These are phyloP conservation scores for Oldenlandia corymbosa DNA, from an alignment of 257 asterid species.

Conservation along the genomic window DNA sequence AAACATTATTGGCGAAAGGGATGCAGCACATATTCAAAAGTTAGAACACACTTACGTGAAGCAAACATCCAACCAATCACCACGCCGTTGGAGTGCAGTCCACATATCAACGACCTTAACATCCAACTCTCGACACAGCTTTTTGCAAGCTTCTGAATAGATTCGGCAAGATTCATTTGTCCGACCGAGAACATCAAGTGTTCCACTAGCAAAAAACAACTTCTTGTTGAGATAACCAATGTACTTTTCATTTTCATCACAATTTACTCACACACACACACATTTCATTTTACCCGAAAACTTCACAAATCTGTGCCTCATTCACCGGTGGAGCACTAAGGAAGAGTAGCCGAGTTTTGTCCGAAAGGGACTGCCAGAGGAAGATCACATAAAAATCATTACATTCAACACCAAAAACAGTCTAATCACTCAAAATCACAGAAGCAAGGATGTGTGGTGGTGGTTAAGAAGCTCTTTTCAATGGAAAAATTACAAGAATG, in stretches of 20 bases:
- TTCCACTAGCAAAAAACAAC: not conserved
- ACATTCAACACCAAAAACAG: not conserved
- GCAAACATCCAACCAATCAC: conserved; percentile 63
- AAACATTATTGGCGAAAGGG: not conserved
- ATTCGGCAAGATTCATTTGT: conserved; percentile 46
- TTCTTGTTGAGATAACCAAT: not conserved
- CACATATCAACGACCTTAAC: conserved; percentile 61
- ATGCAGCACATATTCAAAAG: not conserved
- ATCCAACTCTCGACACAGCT: conserved; percentile 40
- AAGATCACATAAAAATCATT: conserved; percentile 1
- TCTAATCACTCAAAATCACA: not conserved
- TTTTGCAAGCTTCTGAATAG: conserved; percentile 67
- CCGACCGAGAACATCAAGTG: conserved; percentile 17
- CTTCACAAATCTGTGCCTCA: conserved; percentile 41
- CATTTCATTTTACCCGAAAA: conserved; percentile 28
- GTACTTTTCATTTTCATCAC: no score
- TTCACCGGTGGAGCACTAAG: conserved; percentile 70
- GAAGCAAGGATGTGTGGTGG: no score
- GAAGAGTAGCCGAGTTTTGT: conserved; percentile 54
- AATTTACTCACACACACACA: no score
- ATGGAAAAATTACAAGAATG: not conserved
- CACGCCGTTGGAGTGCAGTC: conserved; percentile 56
- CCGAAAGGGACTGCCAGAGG: conserved; percentile 58
- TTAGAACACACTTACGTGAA: conserved; percentile 38
- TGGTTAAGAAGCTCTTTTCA: not conserved